Evolutionary conservation across 1,139 yeast species (phyloP).

Genomic region (Yamadazyma songkhlaensis): DNA sequence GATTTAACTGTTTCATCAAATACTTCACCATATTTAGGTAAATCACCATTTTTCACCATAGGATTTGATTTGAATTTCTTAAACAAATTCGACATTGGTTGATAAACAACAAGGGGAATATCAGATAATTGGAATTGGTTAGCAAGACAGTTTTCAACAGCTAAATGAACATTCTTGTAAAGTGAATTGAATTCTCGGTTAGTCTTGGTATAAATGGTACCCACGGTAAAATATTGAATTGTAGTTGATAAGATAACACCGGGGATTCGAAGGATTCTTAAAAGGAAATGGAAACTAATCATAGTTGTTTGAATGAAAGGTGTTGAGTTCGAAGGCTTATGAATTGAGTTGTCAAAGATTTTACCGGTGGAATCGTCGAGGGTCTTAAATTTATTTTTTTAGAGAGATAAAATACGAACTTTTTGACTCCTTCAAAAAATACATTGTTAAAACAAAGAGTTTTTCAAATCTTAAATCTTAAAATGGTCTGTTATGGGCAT

Average conservation of each 20-base stretch:
- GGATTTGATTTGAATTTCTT: constrained; percentile 11
- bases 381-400: too few species aligned
- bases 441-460: too few species aligned
- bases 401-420: too few species aligned
- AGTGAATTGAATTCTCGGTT: constrained; percentile 27
- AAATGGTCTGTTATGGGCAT: too few species aligned
- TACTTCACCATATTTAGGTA: constrained; percentile 23
- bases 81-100: constrained; percentile 13
- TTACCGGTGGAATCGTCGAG: too few species aligned
- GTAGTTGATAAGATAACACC: constrained; percentile 17
- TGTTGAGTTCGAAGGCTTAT: too few species aligned
- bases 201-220: constrained; percentile 30
- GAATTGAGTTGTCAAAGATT: too few species aligned
- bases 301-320: background rate
- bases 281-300: constrained; percentile 3
- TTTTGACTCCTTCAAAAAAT: too few species aligned
- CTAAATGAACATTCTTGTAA: constrained; percentile 27
- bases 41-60: constrained; percentile 14
- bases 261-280: constrained; percentile 14
- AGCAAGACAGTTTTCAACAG: constrained; percentile 26
- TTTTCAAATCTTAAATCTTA: too few species aligned
- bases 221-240: constrained; percentile 28
- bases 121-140: constrained; percentile 15
- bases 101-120: constrained; percentile 12
- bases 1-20: constrained; percentile 20